A percentile compares a stretch with the other conserved stretches of the same genome.
phyloP scores from a whole-genome alignment of 306 rosid species.

The Quercus bicolor region DNA sequence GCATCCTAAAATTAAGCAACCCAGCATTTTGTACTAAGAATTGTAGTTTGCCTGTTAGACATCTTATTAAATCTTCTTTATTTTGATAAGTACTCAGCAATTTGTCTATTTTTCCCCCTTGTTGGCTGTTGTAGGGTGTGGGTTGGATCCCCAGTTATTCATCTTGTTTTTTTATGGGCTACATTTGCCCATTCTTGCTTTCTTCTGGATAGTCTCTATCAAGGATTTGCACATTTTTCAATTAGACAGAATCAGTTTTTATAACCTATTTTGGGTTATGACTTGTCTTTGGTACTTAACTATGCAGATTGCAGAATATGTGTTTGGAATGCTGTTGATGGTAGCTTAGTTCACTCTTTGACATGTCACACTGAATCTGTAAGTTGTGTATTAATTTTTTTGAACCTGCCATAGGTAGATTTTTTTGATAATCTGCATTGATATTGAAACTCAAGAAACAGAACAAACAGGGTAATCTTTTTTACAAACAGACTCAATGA shows the following conservation, averaged over 20 bases:
- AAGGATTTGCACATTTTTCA: not conserved
- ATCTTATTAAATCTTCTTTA: not conserved
- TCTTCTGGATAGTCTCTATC: not conserved
- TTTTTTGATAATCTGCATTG: too few relatives aligned
- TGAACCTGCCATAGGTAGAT: not conserved
- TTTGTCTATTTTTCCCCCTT: not conserved
- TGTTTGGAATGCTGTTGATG: slow-evolving; percentile 95
- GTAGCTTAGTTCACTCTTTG: slow-evolving; percentile 86
- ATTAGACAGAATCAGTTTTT: not conserved
- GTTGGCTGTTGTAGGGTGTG: not conserved
- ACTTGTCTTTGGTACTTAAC: slow-evolving; percentile 11
- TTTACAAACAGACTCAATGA: too few relatives aligned
- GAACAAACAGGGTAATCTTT: too few relatives aligned
- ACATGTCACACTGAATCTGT: slow-evolving; percentile 82
- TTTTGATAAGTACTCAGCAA: not conserved
- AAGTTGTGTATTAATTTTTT: slow-evolving; percentile 17
- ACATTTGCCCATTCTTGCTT: not conserved
- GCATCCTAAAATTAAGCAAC: not conserved
- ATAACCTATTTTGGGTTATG: slow-evolving; percentile 3
- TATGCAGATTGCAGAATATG: slow-evolving; percentile 87
- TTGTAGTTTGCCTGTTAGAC: not conserved
- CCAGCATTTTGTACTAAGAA: not conserved
- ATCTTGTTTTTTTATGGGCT: not conserved
- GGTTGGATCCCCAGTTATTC: not conserved
- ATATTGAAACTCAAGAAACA: too few relatives aligned